phyloP scores from a whole-genome alignment of 2,329 filamentous ascomycete genomes.

The Fonsecaea pedrosoi region DNA sequence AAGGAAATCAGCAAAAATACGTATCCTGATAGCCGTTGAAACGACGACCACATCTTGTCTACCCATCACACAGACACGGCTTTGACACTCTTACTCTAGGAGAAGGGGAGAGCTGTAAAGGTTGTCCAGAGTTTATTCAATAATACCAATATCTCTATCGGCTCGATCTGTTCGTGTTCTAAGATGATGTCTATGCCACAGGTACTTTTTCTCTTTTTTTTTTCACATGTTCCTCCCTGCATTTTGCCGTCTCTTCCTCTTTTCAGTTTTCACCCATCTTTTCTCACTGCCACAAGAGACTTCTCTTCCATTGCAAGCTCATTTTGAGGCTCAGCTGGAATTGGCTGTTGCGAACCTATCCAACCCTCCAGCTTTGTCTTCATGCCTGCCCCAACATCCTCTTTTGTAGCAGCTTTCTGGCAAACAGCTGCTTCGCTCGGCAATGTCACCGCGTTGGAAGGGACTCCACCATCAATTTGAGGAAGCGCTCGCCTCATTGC shows the following conservation, averaged over 20 bases:
- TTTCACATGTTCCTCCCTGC: neutral
- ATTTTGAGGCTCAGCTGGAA: neutral
- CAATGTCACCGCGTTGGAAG: neutral
- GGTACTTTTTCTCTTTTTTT: neutral
- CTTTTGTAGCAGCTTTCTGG: neutral
- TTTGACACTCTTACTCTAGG: neutral
- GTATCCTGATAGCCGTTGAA: too few relatives aligned
- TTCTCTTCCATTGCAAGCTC: conserved; percentile 22
- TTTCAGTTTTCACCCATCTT: neutral
- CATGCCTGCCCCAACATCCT: neutral
- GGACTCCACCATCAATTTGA: neutral
- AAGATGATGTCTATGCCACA: neutral
- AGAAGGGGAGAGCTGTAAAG: neutral
- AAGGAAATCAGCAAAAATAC: too few relatives aligned
- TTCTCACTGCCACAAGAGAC: conserved; percentile 29
- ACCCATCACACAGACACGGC: neutral
- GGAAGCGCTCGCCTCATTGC: conserved; percentile 3
- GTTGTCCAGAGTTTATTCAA: neutral
- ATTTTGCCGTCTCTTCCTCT: neutral
- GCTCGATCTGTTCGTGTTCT: neutral
- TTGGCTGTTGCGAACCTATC: neutral
- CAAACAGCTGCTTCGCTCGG: neutral
- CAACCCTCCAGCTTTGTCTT: neutral
- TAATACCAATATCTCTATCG: neutral
- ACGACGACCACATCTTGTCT: neutral